Percentiles rank a stretch among this genome's conserved stretches.
Conservation (phyloP, 139 green algal genomes). For the Auxenochlorella pyrenoidosa region DNA sequence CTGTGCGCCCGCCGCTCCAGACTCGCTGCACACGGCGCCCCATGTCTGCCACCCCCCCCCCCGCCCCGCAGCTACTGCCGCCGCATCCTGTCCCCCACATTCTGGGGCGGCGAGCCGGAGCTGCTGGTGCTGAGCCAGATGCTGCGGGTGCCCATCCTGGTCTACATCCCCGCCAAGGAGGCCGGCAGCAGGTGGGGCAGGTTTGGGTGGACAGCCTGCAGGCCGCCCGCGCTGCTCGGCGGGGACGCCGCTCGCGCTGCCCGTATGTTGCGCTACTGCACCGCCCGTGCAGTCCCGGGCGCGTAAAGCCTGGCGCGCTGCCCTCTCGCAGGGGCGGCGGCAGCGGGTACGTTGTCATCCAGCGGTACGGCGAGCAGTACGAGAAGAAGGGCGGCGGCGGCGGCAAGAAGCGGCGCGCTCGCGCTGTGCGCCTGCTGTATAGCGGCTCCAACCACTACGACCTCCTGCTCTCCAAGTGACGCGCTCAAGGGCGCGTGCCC, state of each 20-base stretch:
- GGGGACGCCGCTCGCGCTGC: too few relatives aligned
- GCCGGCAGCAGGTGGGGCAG: conserved; percentile 4
- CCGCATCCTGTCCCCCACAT: conserved; percentile 53
- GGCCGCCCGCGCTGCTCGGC: too few relatives aligned
- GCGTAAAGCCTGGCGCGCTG: not conserved
- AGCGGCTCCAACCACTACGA: conserved; percentile 75
- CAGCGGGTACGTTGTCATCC: conserved; percentile 53
- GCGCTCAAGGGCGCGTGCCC: too few relatives aligned
- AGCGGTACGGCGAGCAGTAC: conserved; percentile 70
- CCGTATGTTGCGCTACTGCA: not conserved
- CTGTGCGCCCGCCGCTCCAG: too few relatives aligned
- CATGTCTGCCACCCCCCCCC: not conserved
- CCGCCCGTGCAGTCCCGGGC: too few relatives aligned
- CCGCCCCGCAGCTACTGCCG: conserved; percentile 63
- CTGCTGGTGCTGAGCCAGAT: conserved; percentile 71
- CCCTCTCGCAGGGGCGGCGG: conserved; percentile 14
- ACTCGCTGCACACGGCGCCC: too few relatives aligned
- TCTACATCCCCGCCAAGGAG: conserved; percentile 48
- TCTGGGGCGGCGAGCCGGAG: conserved; percentile 80
- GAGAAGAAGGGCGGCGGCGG: conserved; percentile 9
- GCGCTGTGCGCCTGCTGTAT: conserved; percentile 65
- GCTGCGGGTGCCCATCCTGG: conserved; percentile 61
- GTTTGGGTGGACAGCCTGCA: too few relatives aligned
- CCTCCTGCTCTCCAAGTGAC: conserved; percentile 57
- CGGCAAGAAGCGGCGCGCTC: conserved; percentile 1